Percentiles rank a stretch among this genome's conserved stretches.
Evolutionary conservation across 2,329 filamentous ascomycete genomes (phyloP).

Genomic region (Scopulariopsis brevicaulis): DNA sequence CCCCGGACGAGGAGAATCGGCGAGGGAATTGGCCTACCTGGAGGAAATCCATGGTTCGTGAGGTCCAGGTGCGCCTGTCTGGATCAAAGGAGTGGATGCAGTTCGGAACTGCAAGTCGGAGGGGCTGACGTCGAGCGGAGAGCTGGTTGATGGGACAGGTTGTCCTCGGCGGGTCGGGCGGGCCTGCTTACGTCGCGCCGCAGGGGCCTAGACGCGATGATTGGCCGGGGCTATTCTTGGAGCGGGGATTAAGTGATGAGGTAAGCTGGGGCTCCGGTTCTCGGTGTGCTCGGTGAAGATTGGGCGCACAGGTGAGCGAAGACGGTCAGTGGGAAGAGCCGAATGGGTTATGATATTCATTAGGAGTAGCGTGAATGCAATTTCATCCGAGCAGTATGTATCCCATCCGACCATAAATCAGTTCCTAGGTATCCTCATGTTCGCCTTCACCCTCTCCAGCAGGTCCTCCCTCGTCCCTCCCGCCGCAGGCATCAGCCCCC

Average conservation of each 20-base stretch:
- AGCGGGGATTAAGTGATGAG: background rate
- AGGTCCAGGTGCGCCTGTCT: background rate
- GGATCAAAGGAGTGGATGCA: conserved; percentile 3
- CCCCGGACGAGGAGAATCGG: conserved; percentile 5
- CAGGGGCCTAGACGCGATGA: background rate
- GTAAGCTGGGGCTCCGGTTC: background rate
- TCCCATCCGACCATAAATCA: too few relatives aligned
- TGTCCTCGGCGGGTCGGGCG: background rate
- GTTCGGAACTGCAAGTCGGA: background rate
- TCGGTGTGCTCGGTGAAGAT: background rate
- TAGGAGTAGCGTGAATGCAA: background rate
- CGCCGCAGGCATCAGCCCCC: conserved; percentile 32
- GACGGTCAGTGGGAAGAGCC: too few relatives aligned
- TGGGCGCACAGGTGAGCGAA: background rate
- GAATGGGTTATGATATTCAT: background rate
- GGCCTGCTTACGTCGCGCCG: background rate
- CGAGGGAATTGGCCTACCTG: conserved; percentile 1
- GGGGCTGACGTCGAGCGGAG: background rate
- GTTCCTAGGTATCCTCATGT: conserved; percentile 29
- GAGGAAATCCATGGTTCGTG: conserved; percentile 4
- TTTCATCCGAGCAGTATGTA: too few relatives aligned
- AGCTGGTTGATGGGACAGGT: background rate
- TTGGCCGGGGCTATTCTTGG: background rate
- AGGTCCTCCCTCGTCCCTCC: conserved; percentile 32
- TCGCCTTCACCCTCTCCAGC: conserved; percentile 31